Percentiles rank a stretch among this genome's conserved stretches.
These are phyloP conservation scores for Rhizophagus clarus DNA, from an alignment of 192 early-diverging fungal genomes.

Conservation along the genomic window DNA sequence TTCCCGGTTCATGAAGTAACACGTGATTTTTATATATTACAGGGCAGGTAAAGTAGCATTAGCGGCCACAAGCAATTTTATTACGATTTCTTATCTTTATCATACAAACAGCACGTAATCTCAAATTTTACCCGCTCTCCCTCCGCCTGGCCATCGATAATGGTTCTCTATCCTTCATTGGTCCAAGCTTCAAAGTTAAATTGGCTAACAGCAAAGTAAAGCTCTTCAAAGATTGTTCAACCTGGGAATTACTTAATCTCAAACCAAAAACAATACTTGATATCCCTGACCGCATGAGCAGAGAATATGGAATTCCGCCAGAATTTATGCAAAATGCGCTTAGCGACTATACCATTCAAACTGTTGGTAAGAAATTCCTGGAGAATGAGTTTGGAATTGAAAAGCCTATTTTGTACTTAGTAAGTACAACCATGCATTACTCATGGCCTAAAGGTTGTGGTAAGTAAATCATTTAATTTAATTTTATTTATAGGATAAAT, in stretches of 20 bases:
- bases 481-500: not conserved
- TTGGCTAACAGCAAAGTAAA: not conserved
- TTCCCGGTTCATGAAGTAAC: too few species aligned
- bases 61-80: too few species aligned
- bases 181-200: slow-evolving; percentile 4
- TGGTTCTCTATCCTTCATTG: slow-evolving; percentile 1
- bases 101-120: not conserved
- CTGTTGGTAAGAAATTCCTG: not conserved
- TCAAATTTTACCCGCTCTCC: not conserved
- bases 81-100: too few species aligned
- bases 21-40: not conserved
- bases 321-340: not conserved
- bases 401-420: not conserved
- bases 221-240: not conserved
- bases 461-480: not conserved
- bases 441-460: slow-evolving; percentile 13
- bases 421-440: not conserved
- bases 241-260: slow-evolving; percentile 3
- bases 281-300: not conserved
- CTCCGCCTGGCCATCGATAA: not conserved
- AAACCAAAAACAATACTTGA: not conserved
- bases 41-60: slow-evolving; percentile 3
- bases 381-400: not conserved
- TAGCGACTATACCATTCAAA: not conserved
- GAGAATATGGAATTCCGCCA: not conserved